A percentile compares a stretch with the other conserved stretches of the same genome.
Evolutionary conservation across 2,329 filamentous ascomycete species (phyloP).

Genomic region (Epichloe hybrida): DNA sequence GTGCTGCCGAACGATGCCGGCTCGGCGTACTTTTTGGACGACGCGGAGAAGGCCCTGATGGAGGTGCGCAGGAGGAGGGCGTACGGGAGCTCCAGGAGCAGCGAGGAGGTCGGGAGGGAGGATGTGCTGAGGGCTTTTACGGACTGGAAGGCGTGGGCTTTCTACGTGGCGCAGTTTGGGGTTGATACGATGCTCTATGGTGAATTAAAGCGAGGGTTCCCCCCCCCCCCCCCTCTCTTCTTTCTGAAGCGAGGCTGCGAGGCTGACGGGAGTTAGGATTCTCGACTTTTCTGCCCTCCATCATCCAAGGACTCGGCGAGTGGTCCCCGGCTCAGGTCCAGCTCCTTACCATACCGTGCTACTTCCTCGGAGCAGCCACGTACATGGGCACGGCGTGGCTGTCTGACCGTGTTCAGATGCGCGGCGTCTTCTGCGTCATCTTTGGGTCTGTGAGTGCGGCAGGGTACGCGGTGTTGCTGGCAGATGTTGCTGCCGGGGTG

Average conservation of each 20-base stretch:
- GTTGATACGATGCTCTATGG: slow-evolving; percentile 63
- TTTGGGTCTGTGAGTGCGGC: slow-evolving; percentile 51
- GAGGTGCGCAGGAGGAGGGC: slow-evolving; percentile 21
- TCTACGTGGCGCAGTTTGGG: slow-evolving; percentile 54
- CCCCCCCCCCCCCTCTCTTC: not conserved
- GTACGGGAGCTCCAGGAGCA: slow-evolving; percentile 33
- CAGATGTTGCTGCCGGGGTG: slow-evolving; percentile 43
- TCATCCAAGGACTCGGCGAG: slow-evolving; percentile 53
- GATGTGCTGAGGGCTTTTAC: slow-evolving; percentile 55
- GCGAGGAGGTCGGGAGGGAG: slow-evolving; percentile 33
- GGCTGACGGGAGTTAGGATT: slow-evolving; percentile 34
- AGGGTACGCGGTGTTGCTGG: slow-evolving; percentile 56
- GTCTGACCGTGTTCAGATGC: slow-evolving; percentile 53
- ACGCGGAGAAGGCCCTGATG: slow-evolving; percentile 54
- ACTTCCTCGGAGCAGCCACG: slow-evolving; percentile 54
- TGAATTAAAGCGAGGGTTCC: slow-evolving; percentile 6
- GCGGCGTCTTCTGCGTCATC: slow-evolving; percentile 49
- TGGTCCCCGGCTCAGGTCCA: slow-evolving; percentile 56
- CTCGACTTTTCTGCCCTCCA: slow-evolving; percentile 66
- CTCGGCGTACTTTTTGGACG: slow-evolving; percentile 45
- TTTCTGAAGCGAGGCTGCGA: too few relatives aligned
- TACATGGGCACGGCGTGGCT: slow-evolving; percentile 54
- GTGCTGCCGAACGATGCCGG: slow-evolving; percentile 25
- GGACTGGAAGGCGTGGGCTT: slow-evolving; percentile 71
- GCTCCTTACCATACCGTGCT: slow-evolving; percentile 66